A percentile compares a stretch with the other conserved stretches of the same genome.
phyloP scores from a whole-genome alignment of 805 yeast species.

The Dipodascus albidus region DNA sequence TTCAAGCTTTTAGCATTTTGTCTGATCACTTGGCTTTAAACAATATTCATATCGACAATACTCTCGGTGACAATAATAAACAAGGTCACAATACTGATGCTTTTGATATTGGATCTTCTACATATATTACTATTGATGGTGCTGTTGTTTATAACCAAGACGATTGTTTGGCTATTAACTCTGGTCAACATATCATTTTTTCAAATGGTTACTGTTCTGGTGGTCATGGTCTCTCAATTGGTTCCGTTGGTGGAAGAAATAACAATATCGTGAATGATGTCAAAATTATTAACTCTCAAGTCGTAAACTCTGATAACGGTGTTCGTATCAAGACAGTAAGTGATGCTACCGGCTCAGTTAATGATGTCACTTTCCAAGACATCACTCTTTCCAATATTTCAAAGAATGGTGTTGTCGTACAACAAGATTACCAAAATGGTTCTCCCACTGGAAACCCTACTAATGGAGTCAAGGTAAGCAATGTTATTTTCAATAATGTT shows the following conservation, averaged over 20 bases:
- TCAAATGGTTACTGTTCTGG: neutral
- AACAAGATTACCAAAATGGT: neutral
- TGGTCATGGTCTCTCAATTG: slow-evolving; percentile 1
- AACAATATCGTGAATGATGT: neutral
- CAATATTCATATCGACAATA: neutral
- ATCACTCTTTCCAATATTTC: neutral
- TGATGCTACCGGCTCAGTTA: neutral
- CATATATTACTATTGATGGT: neutral
- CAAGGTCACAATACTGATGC: neutral
- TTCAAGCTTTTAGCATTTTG: neutral
- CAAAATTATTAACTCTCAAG: neutral
- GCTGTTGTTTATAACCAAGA: neutral
- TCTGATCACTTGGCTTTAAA: neutral
- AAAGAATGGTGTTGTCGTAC: neutral
- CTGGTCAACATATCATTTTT: neutral
- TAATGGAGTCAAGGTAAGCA: neutral
- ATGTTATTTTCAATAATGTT: neutral
- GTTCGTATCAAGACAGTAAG: neutral
- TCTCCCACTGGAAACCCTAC: neutral
- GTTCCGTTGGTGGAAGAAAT: neutral
- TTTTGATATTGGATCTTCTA: neutral
- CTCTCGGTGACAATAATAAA: neutral
- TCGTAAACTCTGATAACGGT: neutral
- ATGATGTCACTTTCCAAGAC: neutral
- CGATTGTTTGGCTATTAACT: neutral